Conservation (phyloP, 371 early-diverging fungal genomes). For the Nosema granulosis region DNA sequence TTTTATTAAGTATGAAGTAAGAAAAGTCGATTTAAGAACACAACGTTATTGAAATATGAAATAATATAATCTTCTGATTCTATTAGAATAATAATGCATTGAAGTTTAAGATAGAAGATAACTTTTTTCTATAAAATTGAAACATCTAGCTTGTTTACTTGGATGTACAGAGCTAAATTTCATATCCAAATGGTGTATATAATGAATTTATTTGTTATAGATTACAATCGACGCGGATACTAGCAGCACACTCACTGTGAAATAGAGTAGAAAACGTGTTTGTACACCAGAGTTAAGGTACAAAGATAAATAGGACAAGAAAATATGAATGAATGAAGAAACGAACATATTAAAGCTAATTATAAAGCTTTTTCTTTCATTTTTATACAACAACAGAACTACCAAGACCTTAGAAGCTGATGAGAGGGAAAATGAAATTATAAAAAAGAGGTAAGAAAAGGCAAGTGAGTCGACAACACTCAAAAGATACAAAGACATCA, state of each 20-base stretch:
- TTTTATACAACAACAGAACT: conserved; percentile 7
- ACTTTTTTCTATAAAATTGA: too few relatives aligned
- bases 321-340: conserved; percentile 51
- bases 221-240: neutral
- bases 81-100: too few relatives aligned
- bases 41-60: too few relatives aligned
- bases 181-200: too few relatives aligned
- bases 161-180: too few relatives aligned
- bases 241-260: neutral
- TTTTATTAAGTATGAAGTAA: too few relatives aligned
- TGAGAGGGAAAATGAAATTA: conserved; percentile 20
- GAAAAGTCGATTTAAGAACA: too few relatives aligned
- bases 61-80: too few relatives aligned
- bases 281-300: conserved; percentile 9
- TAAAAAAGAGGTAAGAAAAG: conserved; percentile 42
- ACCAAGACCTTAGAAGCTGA: conserved; percentile 4
- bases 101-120: too few relatives aligned
- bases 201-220: too few relatives aligned
- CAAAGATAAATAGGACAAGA: conserved; percentile 26
- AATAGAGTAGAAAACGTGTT: conserved; percentile 26
- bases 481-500: conserved; percentile 6
- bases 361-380: conserved; percentile 24
- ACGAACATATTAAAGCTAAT: conserved; percentile 42
- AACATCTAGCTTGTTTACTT: too few relatives aligned
- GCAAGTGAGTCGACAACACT: conserved; percentile 7